Conservation (phyloP, 164 flowering plant species). For the Vitis rupestris region DNA sequence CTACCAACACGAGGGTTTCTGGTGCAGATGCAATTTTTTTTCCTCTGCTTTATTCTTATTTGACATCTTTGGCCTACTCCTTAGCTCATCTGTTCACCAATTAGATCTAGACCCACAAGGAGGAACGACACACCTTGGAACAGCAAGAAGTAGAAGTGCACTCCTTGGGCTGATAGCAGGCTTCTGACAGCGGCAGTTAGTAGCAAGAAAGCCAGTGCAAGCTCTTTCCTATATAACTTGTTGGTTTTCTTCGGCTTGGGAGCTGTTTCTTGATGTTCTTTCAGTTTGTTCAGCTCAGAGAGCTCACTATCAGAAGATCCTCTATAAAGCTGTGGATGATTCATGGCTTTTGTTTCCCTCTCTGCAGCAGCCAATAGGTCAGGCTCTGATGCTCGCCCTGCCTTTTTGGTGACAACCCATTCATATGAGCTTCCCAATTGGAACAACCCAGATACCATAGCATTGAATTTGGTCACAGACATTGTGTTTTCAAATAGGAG, state of each 20-base stretch:
- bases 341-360: constrained; percentile 6
- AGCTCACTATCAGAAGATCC: background rate
- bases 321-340: background rate
- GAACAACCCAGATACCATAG: constrained; percentile 28
- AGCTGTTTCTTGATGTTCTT: background rate
- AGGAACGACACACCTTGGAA: constrained; percentile 11
- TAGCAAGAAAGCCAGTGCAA: constrained; percentile 13
- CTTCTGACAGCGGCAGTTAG: constrained; percentile 11
- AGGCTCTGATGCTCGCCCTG: constrained; percentile 24
- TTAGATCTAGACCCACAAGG: constrained; percentile 9
- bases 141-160: constrained; percentile 14
- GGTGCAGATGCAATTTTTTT: too few species aligned
- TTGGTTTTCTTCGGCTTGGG: constrained; percentile 1
- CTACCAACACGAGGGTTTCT: too few species aligned
- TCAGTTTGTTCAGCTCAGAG: background rate
- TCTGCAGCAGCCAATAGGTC: constrained; percentile 15
- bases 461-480: constrained; percentile 32
- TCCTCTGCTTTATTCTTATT: too few species aligned
- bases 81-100: constrained; percentile 11
- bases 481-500: constrained; percentile 30
- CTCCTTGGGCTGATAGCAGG: constrained; percentile 8
- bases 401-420: constrained; percentile 28
- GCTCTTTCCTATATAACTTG: constrained; percentile 12
- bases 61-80: too few species aligned
- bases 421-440: constrained; percentile 28